Evolutionary conservation across 2,329 filamentous ascomycete species (phyloP).

Genomic region (Calcarisporium arbuscula): DNA sequence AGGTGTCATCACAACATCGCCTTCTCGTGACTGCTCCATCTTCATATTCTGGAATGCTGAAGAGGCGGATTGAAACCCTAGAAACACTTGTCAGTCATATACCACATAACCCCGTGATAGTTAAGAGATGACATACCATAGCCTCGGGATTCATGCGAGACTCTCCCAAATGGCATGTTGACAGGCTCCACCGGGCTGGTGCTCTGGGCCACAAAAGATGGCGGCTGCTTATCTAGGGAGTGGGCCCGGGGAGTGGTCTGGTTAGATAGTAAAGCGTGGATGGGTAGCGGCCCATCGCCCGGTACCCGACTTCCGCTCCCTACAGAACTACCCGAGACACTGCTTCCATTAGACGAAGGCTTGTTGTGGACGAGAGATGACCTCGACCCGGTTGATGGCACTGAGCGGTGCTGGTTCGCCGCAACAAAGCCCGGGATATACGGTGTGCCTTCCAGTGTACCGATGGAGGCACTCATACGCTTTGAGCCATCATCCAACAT

Average conservation of each 20-base stretch:
- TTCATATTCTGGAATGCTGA: constrained; percentile 25
- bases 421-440: constrained; percentile 23
- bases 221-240: constrained; percentile 11
- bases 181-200: constrained; percentile 4
- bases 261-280: constrained; percentile 45
- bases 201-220: too few relatives aligned
- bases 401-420: constrained; percentile 22
- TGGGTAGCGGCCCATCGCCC: constrained; percentile 45
- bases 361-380: constrained; percentile 39
- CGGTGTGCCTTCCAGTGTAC: too few relatives aligned
- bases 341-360: constrained; percentile 37
- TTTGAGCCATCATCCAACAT: constrained; percentile 34
- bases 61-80: constrained; percentile 27
- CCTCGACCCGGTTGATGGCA: constrained; percentile 12
- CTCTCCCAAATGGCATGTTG: too few relatives aligned
- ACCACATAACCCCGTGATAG: too few relatives aligned
- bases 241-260: constrained; percentile 21
- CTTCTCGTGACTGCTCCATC: constrained; percentile 20
- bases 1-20: constrained; percentile 25
- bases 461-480: constrained; percentile 12
- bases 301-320: constrained; percentile 31
- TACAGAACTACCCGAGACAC: constrained; percentile 33
- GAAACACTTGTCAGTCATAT: constrained; percentile 23
- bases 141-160: constrained; percentile 22
- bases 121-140: constrained; percentile 34